Conservation (phyloP, 441 rosid species). For the Eruca vesicaria region DNA sequence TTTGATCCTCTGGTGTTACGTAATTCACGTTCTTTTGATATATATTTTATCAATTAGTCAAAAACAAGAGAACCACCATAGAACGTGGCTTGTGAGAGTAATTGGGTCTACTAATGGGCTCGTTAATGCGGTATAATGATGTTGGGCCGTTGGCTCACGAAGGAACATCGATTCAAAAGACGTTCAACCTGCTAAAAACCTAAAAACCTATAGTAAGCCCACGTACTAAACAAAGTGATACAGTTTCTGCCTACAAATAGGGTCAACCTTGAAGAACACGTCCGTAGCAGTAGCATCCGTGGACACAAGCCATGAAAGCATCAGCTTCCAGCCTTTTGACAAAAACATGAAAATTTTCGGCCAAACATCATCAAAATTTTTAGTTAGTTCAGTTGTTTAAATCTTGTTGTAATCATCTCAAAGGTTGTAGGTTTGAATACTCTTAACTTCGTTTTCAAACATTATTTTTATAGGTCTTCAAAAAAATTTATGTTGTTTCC, state of each 20-base stretch:
- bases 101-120: background rate
- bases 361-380: no score
- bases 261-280: no score
- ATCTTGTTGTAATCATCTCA: no score
- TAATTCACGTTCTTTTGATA: slow-evolving; percentile 33
- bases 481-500: no score
- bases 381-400: no score
- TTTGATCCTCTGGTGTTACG: slow-evolving; percentile 36
- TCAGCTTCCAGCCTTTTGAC: no score
- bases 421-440: no score
- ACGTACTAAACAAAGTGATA: background rate
- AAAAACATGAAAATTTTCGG: no score
- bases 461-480: no score
- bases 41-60: background rate
- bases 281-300: no score
- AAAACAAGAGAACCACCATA: background rate
- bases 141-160: background rate
- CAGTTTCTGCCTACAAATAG: background rate
- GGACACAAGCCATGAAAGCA: no score
- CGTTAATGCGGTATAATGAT: background rate
- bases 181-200: background rate
- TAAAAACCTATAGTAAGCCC: background rate
- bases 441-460: no score
- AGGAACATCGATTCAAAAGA: background rate
- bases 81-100: slow-evolving; percentile 8